Percentiles rank a stretch among this genome's conserved stretches.
Conservation (phyloP, 495 filamentous ascomycete species). For the Penicillium steckii region DNA sequence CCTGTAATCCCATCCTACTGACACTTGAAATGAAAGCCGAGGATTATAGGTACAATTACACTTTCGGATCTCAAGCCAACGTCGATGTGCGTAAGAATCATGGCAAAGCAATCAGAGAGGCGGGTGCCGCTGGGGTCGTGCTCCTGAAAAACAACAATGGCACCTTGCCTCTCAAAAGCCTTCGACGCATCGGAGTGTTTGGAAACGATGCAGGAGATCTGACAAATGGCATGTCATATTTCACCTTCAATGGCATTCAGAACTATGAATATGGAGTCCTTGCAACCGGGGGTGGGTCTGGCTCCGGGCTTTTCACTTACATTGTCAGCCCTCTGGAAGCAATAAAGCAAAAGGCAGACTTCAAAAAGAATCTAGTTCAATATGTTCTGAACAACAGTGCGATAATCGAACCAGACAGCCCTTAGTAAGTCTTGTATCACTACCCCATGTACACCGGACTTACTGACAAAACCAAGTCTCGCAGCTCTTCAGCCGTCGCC, state of each 20-base stretch:
- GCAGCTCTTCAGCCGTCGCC: conserved; percentile 19
- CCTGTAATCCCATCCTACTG: too few relatives aligned
- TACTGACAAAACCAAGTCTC: not conserved
- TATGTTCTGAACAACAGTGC: conserved; percentile 37
- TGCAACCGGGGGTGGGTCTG: conserved; percentile 58
- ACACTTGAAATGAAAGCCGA: too few relatives aligned
- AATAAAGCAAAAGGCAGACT: conserved; percentile 54
- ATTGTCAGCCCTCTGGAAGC: conserved; percentile 57
- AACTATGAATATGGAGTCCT: conserved; percentile 56
- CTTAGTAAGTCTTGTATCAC: not conserved
- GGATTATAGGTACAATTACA: too few relatives aligned
- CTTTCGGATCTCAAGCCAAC: conserved; percentile 20
- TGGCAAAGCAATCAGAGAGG: conserved; percentile 48
- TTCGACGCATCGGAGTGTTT: conserved; percentile 54
- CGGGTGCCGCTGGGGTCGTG: conserved; percentile 56
- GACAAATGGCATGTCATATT: conserved; percentile 25
- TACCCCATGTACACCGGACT: not conserved
- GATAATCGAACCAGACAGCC: not conserved
- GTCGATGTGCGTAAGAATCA: conserved; percentile 55
- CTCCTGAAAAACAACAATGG: conserved; percentile 60
- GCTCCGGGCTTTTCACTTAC: conserved; percentile 50
- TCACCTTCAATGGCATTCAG: not conserved
- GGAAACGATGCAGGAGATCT: conserved; percentile 61
- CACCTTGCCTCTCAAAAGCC: conserved; percentile 51
- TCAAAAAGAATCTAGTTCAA: conserved; percentile 43